Evolutionary conservation across 305 asterid species (phyloP).

Genomic region (Rubia balearica): DNA sequence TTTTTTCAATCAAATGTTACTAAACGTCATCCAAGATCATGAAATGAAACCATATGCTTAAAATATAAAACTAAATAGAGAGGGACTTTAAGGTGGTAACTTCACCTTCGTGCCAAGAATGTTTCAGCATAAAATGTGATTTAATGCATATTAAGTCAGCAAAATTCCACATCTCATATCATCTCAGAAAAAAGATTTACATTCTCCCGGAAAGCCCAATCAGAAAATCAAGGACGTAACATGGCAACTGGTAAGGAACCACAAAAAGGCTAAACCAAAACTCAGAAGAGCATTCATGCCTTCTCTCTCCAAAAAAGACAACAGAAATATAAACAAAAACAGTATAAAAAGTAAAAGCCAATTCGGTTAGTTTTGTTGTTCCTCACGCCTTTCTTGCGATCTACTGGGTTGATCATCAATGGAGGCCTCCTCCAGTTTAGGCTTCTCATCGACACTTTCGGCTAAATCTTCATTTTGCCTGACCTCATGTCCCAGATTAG

Average conservation of each 20-base stretch:
- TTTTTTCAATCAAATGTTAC: too few species aligned
- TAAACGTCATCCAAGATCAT: too few species aligned
- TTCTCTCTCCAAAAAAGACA: not conserved
- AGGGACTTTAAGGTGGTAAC: too few species aligned
- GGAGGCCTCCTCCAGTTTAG: slow-evolving; percentile 9
- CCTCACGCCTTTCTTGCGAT: slow-evolving; percentile 21
- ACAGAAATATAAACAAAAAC: not conserved
- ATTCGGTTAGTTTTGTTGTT: slow-evolving; percentile 24
- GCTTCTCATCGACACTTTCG: slow-evolving; percentile 17
- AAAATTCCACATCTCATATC: slow-evolving; percentile 6
- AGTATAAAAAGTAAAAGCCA: not conserved
- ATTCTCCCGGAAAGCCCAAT: slow-evolving; percentile 13
- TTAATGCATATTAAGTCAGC: not conserved
- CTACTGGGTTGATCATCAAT: not conserved
- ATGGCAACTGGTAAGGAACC: not conserved
- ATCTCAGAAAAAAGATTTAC: slow-evolving; percentile 11
- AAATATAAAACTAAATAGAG: too few species aligned
- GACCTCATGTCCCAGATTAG: slow-evolving; percentile 20
- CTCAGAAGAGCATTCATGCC: not conserved
- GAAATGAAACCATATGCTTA: too few species aligned
- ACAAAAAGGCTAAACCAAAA: slow-evolving; percentile 2
- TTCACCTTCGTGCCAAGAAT: too few species aligned
- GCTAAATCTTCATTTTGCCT: slow-evolving; percentile 9
- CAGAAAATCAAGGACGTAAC: not conserved
- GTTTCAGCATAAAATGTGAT: not conserved